phyloP scores from a whole-genome alignment of 495 filamentous ascomycete species.

The Hyaloscypha hepaticicola region DNA sequence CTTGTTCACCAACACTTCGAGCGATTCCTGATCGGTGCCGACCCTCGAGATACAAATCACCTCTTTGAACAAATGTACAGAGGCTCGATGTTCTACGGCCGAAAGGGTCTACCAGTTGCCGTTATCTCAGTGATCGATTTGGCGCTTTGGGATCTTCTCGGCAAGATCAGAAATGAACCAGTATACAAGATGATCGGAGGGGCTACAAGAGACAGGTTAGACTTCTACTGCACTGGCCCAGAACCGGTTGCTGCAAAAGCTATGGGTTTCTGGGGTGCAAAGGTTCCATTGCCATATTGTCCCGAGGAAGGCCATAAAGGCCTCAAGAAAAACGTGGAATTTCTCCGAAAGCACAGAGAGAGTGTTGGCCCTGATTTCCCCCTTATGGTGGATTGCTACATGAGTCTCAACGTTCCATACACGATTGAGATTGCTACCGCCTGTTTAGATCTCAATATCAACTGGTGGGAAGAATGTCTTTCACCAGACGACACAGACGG shows the following conservation, averaged over 20 bases:
- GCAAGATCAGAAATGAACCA: slow-evolving; percentile 86
- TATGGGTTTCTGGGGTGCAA: slow-evolving; percentile 85
- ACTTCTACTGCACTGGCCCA: slow-evolving; percentile 94
- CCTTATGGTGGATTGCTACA: slow-evolving; percentile 94
- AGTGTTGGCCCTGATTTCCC: slow-evolving; percentile 86
- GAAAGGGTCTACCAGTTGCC: slow-evolving; percentile 85
- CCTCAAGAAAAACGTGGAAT: slow-evolving; percentile 84
- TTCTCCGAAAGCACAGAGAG: slow-evolving; percentile 78
- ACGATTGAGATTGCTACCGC: slow-evolving; percentile 87
- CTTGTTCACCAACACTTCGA: slow-evolving; percentile 87
- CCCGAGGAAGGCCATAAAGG: slow-evolving; percentile 82
- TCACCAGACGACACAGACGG: slow-evolving; percentile 88
- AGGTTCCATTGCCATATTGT: slow-evolving; percentile 84
- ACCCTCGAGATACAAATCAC: slow-evolving; percentile 83
- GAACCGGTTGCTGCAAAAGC: slow-evolving; percentile 73
- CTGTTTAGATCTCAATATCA: slow-evolving; percentile 76
- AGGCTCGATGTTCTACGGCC: slow-evolving; percentile 90
- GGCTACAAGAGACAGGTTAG: slow-evolving; percentile 70
- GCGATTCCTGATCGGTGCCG: slow-evolving; percentile 83
- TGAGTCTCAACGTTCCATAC: slow-evolving; percentile 89
- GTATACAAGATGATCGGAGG: slow-evolving; percentile 95
- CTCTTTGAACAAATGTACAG: slow-evolving; percentile 96
- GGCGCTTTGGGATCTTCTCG: slow-evolving; percentile 86
- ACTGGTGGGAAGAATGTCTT: slow-evolving; percentile 96
- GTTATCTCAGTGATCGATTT: slow-evolving; percentile 93